Conservation (phyloP, 192 early-diverging fungal species). For the Backusella liffmaniae region DNA sequence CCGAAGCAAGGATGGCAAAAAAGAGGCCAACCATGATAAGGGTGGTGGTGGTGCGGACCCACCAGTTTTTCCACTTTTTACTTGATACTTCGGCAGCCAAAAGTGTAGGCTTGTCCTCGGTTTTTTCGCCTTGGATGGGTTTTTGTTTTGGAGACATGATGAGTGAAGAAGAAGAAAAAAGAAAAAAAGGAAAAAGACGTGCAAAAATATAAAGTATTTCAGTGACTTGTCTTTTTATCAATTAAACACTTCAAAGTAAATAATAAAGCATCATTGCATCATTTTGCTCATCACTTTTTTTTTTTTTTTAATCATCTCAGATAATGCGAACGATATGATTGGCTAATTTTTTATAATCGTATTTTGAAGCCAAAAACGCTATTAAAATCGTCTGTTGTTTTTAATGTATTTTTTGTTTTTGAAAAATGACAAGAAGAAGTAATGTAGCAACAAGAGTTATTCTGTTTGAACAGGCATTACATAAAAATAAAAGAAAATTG, state of each 20-base stretch:
- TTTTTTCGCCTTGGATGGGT: neutral
- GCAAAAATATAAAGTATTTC: neutral
- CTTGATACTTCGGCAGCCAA: conserved; percentile 43
- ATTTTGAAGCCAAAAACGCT: neutral
- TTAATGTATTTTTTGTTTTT: neutral
- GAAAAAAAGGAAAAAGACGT: neutral
- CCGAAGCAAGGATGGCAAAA: conserved; percentile 67
- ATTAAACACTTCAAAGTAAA: neutral
- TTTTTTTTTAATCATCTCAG: neutral
- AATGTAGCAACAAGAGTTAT: neutral
- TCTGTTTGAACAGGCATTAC: neutral
- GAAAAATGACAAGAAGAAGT: neutral
- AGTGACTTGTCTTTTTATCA: neutral
- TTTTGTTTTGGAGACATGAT: neutral
- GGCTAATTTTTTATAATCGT: neutral
- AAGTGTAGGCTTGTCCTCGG: conserved; percentile 16
- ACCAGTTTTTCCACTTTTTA: conserved; percentile 78
- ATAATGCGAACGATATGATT: neutral
- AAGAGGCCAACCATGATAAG: conserved; percentile 89
- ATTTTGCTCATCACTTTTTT: neutral
- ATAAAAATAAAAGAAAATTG: neutral
- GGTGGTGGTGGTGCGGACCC: conserved; percentile 79
- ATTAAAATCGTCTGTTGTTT: neutral
- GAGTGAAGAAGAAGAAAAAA: neutral
- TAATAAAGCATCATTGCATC: neutral